A percentile compares a stretch with the other conserved stretches of the same genome.
phyloP scores from a whole-genome alignment of 768 basidiomycete genomes.

The Suillus tomentosus region DNA sequence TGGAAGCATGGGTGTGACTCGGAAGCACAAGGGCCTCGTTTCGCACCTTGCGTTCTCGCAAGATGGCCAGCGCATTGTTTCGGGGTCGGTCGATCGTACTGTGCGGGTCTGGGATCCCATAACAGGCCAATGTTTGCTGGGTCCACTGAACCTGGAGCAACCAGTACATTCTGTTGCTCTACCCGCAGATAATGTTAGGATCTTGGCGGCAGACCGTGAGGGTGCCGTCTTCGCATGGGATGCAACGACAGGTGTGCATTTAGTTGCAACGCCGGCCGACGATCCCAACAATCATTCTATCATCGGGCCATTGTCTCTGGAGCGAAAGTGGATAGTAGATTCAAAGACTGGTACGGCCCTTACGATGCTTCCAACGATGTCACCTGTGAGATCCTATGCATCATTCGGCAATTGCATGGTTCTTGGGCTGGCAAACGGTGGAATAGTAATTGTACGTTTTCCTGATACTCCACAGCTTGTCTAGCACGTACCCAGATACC shows the following conservation, averaged over 20 bases:
- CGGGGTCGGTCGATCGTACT: constrained; percentile 31
- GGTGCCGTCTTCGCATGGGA: constrained; percentile 31
- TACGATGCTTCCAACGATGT: constrained; percentile 32
- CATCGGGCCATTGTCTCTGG: constrained; percentile 19
- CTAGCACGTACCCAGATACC: not conserved
- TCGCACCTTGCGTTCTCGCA: constrained; percentile 28
- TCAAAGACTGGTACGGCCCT: constrained; percentile 16
- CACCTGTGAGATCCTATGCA: constrained; percentile 25
- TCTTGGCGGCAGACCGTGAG: constrained; percentile 28
- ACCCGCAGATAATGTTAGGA: constrained; percentile 20
- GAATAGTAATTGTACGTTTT: constrained; percentile 30
- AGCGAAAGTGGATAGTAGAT: constrained; percentile 30
- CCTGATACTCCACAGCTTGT: constrained; percentile 11
- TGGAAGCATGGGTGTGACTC: constrained; percentile 27
- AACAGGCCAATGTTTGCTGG: constrained; percentile 22
- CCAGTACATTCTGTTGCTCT: constrained; percentile 26
- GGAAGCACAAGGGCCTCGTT: constrained; percentile 32
- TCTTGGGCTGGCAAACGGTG: constrained; percentile 31
- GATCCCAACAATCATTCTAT: constrained; percentile 15
- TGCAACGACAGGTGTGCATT: constrained; percentile 19
- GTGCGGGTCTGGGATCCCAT: constrained; percentile 33
- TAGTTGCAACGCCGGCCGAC: constrained; percentile 24
- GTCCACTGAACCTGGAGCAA: constrained; percentile 24
- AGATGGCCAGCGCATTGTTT: constrained; percentile 31
- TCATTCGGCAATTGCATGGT: constrained; percentile 26